These are phyloP conservation scores for Irpex sp. DNA, from an alignment of 1,284 basidiomycete species.

Conservation along the genomic window DNA sequence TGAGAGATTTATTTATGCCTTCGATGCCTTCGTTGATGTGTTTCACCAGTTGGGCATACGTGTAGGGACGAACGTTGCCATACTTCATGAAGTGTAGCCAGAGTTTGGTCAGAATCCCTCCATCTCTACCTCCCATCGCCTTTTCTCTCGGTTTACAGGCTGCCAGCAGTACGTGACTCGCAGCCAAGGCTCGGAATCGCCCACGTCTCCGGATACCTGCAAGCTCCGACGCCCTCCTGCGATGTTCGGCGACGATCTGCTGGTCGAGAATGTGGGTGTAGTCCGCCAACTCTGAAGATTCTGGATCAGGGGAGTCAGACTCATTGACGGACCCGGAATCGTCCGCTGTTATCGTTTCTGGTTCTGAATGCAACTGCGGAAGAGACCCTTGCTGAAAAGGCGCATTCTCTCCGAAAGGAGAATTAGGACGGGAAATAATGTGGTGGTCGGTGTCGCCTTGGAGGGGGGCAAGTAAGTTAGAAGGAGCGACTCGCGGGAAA, in stretches of 20 bases:
- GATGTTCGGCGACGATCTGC: neutral
- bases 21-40: neutral
- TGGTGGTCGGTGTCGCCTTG: no score
- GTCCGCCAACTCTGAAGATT: neutral
- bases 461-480: no score
- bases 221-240: neutral
- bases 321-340: no score
- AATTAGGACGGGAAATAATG: no score
- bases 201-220: neutral
- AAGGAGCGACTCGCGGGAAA: no score
- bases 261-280: neutral
- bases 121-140: neutral
- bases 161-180: neutral
- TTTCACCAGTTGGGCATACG: neutral
- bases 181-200: neutral
- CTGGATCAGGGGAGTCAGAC: no score
- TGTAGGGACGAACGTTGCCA: neutral
- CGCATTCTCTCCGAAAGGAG: no score
- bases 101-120: neutral
- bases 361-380: no score
- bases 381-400: no score
- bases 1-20: neutral
- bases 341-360: no score
- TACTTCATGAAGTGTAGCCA: neutral
- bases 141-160: neutral